Conservation (phyloP, 306 rosid species). For the Rosa chinensis region DNA sequence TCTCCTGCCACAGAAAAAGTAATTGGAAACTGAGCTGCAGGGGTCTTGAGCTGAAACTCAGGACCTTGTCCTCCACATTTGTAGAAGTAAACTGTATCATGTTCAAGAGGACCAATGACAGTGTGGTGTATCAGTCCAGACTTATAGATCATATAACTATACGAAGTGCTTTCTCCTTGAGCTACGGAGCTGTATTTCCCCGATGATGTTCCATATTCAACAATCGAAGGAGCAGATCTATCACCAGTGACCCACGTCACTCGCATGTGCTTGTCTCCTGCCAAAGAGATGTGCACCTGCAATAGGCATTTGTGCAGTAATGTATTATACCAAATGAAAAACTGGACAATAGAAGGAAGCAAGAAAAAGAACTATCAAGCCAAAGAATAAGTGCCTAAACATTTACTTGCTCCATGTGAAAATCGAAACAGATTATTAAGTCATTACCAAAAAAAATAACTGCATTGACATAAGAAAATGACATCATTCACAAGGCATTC, state of each 20-base stretch:
- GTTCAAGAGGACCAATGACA: slow-evolving; percentile 82
- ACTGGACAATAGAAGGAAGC: neutral
- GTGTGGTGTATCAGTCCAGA: slow-evolving; percentile 92
- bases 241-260: slow-evolving; percentile 73
- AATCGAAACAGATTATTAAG: neutral
- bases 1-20: slow-evolving; percentile 90
- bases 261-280: slow-evolving; percentile 81
- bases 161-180: slow-evolving; percentile 79
- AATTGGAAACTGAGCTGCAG: slow-evolving; percentile 79
- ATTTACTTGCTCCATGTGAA: neutral
- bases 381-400: neutral
- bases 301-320: slow-evolving; percentile 22
- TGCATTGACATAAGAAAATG: neutral
- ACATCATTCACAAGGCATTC: neutral
- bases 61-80: slow-evolving; percentile 79
- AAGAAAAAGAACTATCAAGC: neutral
- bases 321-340: slow-evolving; percentile 17
- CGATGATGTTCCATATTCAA: slow-evolving; percentile 74
- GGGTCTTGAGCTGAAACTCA: slow-evolving; percentile 77
- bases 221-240: slow-evolving; percentile 60
- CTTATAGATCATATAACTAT: slow-evolving; percentile 59
- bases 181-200: slow-evolving; percentile 52
- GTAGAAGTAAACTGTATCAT: slow-evolving; percentile 63
- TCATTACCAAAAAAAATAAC: neutral
- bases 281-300: slow-evolving; percentile 89